phyloP scores from a whole-genome alignment of 164 flowering plant genomes.

The Chimonanthus salicifolius region DNA sequence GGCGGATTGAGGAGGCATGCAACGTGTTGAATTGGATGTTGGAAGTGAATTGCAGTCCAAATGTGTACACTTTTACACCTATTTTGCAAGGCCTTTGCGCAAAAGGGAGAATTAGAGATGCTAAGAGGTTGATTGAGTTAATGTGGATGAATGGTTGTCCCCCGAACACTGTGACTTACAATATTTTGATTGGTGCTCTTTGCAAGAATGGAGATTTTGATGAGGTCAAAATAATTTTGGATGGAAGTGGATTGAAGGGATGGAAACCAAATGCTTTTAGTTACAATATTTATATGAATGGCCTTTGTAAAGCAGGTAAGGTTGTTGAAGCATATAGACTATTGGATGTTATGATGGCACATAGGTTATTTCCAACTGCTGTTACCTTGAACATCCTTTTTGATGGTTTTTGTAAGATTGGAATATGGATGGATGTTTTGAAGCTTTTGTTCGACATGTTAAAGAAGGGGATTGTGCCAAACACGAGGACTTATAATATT shows the following conservation, averaged over 20 bases:
- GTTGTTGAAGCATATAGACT: slow-evolving; percentile 13
- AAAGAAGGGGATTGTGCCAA: slow-evolving; percentile 6
- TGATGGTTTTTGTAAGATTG: slow-evolving; percentile 9
- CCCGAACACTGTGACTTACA: slow-evolving; percentile 6
- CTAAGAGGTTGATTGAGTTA: slow-evolving; percentile 1
- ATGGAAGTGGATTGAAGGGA: not conserved
- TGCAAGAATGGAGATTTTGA: slow-evolving; percentile 6
- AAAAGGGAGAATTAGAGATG: not conserved
- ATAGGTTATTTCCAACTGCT: slow-evolving; percentile 2
- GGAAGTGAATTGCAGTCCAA: slow-evolving; percentile 1
- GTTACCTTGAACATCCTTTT: slow-evolving; percentile 3
- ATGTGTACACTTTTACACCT: slow-evolving; percentile 6
- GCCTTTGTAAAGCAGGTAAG: slow-evolving; percentile 27
- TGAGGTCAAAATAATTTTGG: slow-evolving; percentile 5
- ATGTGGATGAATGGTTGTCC: not conserved
- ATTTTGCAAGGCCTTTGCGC: slow-evolving; percentile 7
- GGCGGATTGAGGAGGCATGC: slow-evolving; percentile 6
- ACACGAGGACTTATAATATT: slow-evolving; percentile 6
- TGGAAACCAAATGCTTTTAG: slow-evolving; percentile 30
- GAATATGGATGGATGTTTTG: not conserved
- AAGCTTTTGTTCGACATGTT: slow-evolving; percentile 5
- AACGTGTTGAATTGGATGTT: slow-evolving; percentile 3
- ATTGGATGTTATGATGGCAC: slow-evolving; percentile 2
- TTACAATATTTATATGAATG: slow-evolving; percentile 28
- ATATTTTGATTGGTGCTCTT: slow-evolving; percentile 10